Evolutionary conservation across 1,284 basidiomycete species (phyloP).

Genomic region (Leccinum angustisporum): DNA sequence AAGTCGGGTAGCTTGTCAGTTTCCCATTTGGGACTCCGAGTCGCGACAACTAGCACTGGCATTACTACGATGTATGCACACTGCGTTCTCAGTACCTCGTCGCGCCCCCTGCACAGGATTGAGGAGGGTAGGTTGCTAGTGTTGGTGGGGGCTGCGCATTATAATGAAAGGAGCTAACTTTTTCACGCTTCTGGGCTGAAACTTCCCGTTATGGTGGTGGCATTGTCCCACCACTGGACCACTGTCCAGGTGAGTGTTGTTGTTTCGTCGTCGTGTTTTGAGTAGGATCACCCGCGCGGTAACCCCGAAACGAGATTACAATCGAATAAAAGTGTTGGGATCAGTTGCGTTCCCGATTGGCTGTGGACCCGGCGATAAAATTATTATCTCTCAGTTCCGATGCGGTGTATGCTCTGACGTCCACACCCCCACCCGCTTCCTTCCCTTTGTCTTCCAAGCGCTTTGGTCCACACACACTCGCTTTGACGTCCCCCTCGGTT

Average conservation of each 20-base stretch:
- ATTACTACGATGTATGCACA: not conserved
- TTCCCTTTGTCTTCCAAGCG: slow-evolving; percentile 26
- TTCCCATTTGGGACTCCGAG: not conserved
- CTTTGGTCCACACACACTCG: not conserved
- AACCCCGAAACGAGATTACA: not conserved
- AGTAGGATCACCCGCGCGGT: not conserved
- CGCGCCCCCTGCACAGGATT: not conserved
- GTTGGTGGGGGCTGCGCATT: not conserved
- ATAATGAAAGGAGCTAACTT: not conserved
- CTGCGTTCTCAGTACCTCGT: slow-evolving; percentile 1
- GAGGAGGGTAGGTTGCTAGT: not conserved
- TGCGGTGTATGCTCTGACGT: slow-evolving; percentile 14
- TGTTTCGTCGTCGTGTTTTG: not conserved
- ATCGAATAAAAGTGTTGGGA: not conserved
- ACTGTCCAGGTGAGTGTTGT: not conserved
- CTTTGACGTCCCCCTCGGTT: slow-evolving; percentile 22
- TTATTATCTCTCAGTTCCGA: slow-evolving; percentile 7
- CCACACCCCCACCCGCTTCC: not conserved
- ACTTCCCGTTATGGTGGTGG: slow-evolving; percentile 11
- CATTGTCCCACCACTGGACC: slow-evolving; percentile 15
- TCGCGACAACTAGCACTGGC: no score
- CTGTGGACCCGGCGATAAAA: slow-evolving; percentile 15
- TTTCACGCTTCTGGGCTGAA: not conserved
- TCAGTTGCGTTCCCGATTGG: slow-evolving; percentile 3
- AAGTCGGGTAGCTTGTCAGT: not conserved